These are phyloP conservation scores for Salvia sclarea DNA, from an alignment of 305 asterid species.

Conservation along the genomic window DNA sequence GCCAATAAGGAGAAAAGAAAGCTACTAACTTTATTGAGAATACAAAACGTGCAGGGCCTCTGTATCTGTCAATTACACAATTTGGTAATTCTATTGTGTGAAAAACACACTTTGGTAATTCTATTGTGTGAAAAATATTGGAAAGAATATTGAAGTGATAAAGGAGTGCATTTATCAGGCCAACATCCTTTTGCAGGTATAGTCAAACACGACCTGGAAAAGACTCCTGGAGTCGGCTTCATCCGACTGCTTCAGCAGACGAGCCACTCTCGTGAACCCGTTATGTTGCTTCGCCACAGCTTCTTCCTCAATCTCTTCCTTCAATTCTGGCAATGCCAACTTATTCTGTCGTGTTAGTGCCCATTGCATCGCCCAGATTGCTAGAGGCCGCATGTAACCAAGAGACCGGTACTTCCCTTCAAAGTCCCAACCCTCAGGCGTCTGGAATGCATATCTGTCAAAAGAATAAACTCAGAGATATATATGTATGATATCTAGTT, in stretches of 20 bases:
- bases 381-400: constrained; percentile 88
- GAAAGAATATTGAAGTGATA: neutral
- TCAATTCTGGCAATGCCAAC: constrained; percentile 40
- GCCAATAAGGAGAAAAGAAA: too few relatives aligned
- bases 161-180: constrained; percentile 28
- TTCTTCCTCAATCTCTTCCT: constrained; percentile 54
- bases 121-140: neutral
- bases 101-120: neutral
- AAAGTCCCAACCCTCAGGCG: constrained; percentile 84
- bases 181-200: constrained; percentile 78
- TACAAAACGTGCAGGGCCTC: neutral
- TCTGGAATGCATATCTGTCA: constrained; percentile 75
- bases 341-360: constrained; percentile 58
- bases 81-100: neutral
- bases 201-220: constrained; percentile 76
- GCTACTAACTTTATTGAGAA: too few relatives aligned
- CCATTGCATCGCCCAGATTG: constrained; percentile 99
- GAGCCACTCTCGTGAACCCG: constrained; percentile 78
- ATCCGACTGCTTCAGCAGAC: constrained; percentile 63
- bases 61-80: neutral
- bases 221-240: constrained; percentile 65
- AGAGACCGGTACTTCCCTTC: constrained; percentile 75
- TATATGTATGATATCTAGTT: neutral
- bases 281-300: constrained; percentile 65
- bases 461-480: neutral